Evolutionary conservation across 805 yeast species (phyloP).

Genomic region (Barnettozyma sp.): DNA sequence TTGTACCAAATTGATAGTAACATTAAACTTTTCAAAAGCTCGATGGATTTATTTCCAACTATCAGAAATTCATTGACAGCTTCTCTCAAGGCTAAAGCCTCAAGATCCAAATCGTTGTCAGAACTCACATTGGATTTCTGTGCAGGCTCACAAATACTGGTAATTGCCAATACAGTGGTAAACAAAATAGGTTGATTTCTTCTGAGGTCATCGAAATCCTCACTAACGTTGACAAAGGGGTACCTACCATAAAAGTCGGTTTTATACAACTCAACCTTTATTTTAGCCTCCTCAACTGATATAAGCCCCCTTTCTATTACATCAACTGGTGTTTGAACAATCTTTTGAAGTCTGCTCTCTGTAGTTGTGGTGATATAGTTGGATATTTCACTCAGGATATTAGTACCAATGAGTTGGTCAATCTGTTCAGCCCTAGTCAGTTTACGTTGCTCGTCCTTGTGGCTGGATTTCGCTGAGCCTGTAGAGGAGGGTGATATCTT

Average conservation of each 20-base stretch:
- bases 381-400: constrained; percentile 39
- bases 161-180: constrained; percentile 55
- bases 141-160: constrained; percentile 38
- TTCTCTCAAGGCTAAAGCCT: constrained; percentile 45
- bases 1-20: constrained; percentile 74
- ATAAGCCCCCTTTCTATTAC: constrained; percentile 53
- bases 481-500: too few relatives aligned
- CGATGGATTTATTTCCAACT: constrained; percentile 63
- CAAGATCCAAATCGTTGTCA: constrained; percentile 41
- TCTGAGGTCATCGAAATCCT: constrained; percentile 39
- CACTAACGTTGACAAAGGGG: constrained; percentile 54
- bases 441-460: constrained; percentile 21
- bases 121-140: constrained; percentile 25
- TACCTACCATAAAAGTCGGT: constrained; percentile 38
- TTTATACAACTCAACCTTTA: constrained; percentile 45
- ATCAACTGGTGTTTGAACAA: constrained; percentile 31
- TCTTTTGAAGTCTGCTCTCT: constrained; percentile 25
- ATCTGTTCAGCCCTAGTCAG: constrained; percentile 28
- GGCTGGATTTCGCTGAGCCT: background rate
- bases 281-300: constrained; percentile 50
- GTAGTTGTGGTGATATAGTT: constrained; percentile 40
- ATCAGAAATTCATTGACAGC: constrained; percentile 55
- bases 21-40: constrained; percentile 55
- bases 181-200: constrained; percentile 53
- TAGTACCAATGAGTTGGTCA: constrained; percentile 35